These are phyloP conservation scores for Mycena albidolilacea DNA, from an alignment of 768 basidiomycete species.

Conservation along the genomic window DNA sequence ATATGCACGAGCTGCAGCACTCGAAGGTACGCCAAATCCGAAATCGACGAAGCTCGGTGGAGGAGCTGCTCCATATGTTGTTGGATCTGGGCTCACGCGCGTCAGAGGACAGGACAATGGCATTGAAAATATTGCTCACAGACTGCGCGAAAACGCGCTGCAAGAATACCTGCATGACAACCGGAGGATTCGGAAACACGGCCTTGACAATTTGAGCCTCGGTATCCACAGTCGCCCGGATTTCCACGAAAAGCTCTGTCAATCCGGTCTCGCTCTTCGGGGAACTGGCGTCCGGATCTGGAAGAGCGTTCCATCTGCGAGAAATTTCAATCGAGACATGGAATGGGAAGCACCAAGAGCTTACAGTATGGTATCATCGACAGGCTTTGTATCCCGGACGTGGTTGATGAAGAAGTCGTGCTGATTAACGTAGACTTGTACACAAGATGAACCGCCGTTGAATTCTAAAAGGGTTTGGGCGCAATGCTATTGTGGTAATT, in stretches of 20 bases:
- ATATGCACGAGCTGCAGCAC: constrained; percentile 90
- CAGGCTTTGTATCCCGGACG: constrained; percentile 74
- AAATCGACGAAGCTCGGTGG: constrained; percentile 79
- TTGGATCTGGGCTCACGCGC: constrained; percentile 79
- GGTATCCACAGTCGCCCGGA: constrained; percentile 91
- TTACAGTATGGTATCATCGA: constrained; percentile 71
- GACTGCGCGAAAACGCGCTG: constrained; percentile 98
- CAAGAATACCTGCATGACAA: constrained; percentile 98
- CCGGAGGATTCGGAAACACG: constrained; percentile 95
- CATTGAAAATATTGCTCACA: constrained; percentile 61
- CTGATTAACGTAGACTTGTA: constrained; percentile 99
- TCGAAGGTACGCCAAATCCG: constrained; percentile 92
- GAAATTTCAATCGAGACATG: constrained; percentile 11
- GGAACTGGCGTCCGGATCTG: constrained; percentile 83
- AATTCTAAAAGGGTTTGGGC: constrained; percentile 97
- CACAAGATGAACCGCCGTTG: constrained; percentile 96
- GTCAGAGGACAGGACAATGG: neutral
- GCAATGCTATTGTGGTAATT: constrained; percentile 81
- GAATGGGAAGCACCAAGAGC: constrained; percentile 39
- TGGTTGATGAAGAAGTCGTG: constrained; percentile 99
- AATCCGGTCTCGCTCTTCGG: constrained; percentile 88
- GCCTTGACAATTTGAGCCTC: constrained; percentile 99
- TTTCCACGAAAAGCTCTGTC: constrained; percentile 86
- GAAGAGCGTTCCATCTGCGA: constrained; percentile 83
- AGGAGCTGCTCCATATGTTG: constrained; percentile 95